A percentile compares a stretch with the other conserved stretches of the same genome.
phyloP scores from a whole-genome alignment of 2,329 filamentous ascomycete genomes.

The Colletotrichum plurivorum region DNA sequence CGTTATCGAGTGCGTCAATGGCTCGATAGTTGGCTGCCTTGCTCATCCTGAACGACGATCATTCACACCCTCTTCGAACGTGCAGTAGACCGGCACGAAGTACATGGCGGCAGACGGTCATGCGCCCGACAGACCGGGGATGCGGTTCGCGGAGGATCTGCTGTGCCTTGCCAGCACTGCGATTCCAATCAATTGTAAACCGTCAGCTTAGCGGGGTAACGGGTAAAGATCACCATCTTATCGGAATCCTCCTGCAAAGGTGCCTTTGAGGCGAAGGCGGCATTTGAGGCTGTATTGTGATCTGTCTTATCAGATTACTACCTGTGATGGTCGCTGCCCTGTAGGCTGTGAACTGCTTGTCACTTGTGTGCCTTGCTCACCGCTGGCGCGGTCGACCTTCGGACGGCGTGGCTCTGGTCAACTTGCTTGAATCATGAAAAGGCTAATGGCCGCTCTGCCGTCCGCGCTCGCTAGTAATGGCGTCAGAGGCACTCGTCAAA shows the following conservation, averaged over 20 bases:
- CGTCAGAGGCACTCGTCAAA: constrained; percentile 22
- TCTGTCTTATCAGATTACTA: constrained; percentile 9
- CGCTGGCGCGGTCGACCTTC: background rate
- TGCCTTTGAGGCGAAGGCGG: background rate
- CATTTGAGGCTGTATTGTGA: constrained; percentile 8
- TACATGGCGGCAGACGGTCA: constrained; percentile 17
- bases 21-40: constrained; percentile 17
- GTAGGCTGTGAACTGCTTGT: too few species aligned
- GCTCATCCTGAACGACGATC: constrained; percentile 21
- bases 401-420: background rate
- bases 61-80: constrained; percentile 26
- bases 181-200: constrained; percentile 28
- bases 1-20: constrained; percentile 25
- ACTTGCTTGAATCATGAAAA: background rate
- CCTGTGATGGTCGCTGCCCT: background rate
- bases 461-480: constrained; percentile 20
- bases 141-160: constrained; percentile 25
- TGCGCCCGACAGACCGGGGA: constrained; percentile 26
- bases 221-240: constrained; percentile 24
- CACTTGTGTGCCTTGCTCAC: too few species aligned
- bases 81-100: background rate
- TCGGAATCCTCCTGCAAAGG: constrained; percentile 9
- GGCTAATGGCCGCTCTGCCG: constrained; percentile 1
- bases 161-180: constrained; percentile 24
- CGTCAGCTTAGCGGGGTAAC: constrained; percentile 29